phyloP scores from a whole-genome alignment of 305 asterid genomes.

The Solanum chacoense region DNA sequence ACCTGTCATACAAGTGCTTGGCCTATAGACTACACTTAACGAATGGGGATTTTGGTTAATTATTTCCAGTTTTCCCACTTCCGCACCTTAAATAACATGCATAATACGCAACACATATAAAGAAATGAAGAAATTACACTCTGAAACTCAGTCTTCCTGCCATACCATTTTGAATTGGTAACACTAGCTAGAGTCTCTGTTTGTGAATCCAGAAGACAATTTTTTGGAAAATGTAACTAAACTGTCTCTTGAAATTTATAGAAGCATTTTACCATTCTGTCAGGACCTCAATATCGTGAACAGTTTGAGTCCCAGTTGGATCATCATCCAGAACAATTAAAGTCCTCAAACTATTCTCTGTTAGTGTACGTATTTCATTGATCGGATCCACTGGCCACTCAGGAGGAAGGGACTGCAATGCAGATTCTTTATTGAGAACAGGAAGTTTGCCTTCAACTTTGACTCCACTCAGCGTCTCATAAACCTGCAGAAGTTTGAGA shows the following conservation, averaged over 20 bases:
- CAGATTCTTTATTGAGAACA: conserved; percentile 52
- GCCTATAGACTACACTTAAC: background rate
- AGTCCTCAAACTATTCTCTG: conserved; percentile 52
- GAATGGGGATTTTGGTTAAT: background rate
- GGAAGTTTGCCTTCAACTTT: conserved; percentile 74
- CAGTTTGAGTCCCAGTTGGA: conserved; percentile 99
- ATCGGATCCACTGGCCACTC: conserved; percentile 76
- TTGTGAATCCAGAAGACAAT: background rate
- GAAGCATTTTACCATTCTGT: conserved; percentile 72
- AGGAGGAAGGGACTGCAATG: conserved; percentile 70
- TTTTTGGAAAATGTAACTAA: background rate
- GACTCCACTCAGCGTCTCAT: conserved; percentile 91
- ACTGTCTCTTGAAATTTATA: background rate
- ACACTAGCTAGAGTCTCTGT: background rate
- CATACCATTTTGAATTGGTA: background rate
- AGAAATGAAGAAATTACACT: background rate
- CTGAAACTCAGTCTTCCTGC: background rate
- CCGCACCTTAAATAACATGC: background rate
- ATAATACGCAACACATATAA: background rate
- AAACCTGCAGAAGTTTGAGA: conserved; percentile 44
- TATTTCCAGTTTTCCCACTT: background rate
- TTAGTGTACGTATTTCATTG: conserved; percentile 50
- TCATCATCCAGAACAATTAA: conserved; percentile 95
- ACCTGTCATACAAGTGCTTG: background rate
- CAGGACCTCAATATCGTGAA: conserved; percentile 83